phyloP scores from a whole-genome alignment of 257 asterid genomes.

The Plectranthus barbatus region DNA sequence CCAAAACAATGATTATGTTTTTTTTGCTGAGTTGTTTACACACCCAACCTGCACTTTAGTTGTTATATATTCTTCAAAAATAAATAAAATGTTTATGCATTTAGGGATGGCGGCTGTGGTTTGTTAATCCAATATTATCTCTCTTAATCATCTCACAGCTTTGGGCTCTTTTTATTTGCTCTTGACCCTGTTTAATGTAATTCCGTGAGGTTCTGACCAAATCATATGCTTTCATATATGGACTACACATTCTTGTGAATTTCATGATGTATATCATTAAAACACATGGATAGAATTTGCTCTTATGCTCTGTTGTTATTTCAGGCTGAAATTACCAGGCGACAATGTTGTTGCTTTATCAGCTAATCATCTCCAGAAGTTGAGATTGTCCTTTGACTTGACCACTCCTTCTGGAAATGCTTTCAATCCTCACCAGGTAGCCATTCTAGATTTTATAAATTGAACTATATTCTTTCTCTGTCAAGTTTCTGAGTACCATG shows the following conservation, averaged over 20 bases:
- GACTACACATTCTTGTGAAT: too few species aligned
- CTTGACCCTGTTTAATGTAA: not conserved
- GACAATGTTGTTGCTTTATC: slow-evolving; percentile 48
- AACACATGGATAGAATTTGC: too few species aligned
- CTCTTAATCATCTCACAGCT: not conserved
- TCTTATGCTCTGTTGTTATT: slow-evolving; percentile 5
- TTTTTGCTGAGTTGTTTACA: too few species aligned
- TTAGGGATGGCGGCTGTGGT: too few species aligned
- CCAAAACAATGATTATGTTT: not conserved
- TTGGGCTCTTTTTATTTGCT: slow-evolving; percentile 2
- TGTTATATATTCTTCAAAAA: too few species aligned
- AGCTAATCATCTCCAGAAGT: slow-evolving; percentile 96
- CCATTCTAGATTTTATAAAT: slow-evolving; percentile 2
- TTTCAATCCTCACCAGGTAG: slow-evolving; percentile 94
- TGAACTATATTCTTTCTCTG: not conserved
- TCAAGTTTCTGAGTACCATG: slow-evolving; percentile 12
- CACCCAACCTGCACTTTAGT: too few species aligned
- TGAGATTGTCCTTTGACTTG: slow-evolving; percentile 62
- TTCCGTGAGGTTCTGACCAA: not conserved
- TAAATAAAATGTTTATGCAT: too few species aligned
- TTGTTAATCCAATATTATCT: too few species aligned
- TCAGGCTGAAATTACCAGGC: slow-evolving; percentile 63
- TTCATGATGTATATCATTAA: too few species aligned
- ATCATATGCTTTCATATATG: too few species aligned
- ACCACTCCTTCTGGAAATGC: slow-evolving; percentile 65